A percentile compares a stretch with the other conserved stretches of the same genome.
These are phyloP conservation scores for Candida ponderosae DNA, from an alignment of 805 yeast species.

Conservation along the genomic window DNA sequence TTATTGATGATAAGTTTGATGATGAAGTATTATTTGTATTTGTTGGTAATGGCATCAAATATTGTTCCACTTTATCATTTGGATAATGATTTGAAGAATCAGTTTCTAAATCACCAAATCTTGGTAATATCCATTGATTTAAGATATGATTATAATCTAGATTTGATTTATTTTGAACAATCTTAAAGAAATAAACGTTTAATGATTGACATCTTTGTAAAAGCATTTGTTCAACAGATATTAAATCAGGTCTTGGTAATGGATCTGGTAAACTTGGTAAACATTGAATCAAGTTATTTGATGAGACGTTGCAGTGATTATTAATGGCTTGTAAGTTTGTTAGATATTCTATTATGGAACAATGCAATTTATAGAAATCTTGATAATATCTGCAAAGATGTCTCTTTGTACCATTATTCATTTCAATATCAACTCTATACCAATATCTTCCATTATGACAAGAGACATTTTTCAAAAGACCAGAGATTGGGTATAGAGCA, in stretches of 20 bases:
- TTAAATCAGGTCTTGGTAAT: slow-evolving; percentile 30
- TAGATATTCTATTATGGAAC: slow-evolving; percentile 21
- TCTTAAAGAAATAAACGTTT: slow-evolving; percentile 31
- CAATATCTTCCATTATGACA: slow-evolving; percentile 37
- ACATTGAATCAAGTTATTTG: slow-evolving; percentile 1
- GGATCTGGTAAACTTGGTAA: slow-evolving; percentile 41
- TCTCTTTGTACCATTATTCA: slow-evolving; percentile 27
- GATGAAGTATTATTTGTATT: not conserved
- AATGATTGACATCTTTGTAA: slow-evolving; percentile 32
- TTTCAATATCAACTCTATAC: slow-evolving; percentile 38
- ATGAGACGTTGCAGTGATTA: slow-evolving; percentile 4
- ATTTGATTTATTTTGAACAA: slow-evolving; percentile 19
- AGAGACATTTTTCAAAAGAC: slow-evolving; percentile 32
- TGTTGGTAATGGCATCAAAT: slow-evolving; percentile 15
- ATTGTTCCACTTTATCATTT: slow-evolving; percentile 14
- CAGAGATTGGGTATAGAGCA: slow-evolving; percentile 25
- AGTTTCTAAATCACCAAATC: slow-evolving; percentile 23
- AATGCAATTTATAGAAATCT: slow-evolving; percentile 41
- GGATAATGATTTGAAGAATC: slow-evolving; percentile 7
- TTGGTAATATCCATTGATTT: slow-evolving; percentile 21
- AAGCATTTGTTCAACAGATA: slow-evolving; percentile 20
- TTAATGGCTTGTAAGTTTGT: slow-evolving; percentile 3
- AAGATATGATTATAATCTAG: slow-evolving; percentile 17
- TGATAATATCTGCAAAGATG: slow-evolving; percentile 41
- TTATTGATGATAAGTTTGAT: too few species aligned